Percentiles rank a stretch among this genome's conserved stretches.
Conservation (phyloP, 75 land plant species). For the Cryptomeria japonica region DNA sequence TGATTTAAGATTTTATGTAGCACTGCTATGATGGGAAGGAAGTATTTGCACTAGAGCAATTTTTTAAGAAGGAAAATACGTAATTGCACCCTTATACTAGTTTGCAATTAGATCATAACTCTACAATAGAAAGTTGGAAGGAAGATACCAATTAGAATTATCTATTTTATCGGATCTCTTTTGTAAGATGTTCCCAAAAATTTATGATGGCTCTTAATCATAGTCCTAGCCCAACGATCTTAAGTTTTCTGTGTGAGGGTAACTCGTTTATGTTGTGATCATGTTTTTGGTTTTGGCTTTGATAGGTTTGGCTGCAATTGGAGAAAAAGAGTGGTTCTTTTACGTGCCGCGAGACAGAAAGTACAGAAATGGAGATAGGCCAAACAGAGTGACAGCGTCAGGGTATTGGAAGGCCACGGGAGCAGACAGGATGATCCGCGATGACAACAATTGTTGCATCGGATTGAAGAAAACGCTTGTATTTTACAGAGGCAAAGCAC, state of each 20-base stretch:
- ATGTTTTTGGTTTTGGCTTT: neutral
- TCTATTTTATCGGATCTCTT: no score
- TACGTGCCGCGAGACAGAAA: conserved; percentile 73
- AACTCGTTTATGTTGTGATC: neutral
- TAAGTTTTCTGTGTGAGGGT: no score
- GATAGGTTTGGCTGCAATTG: conserved; percentile 57
- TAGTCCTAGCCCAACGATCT: conserved; percentile 6
- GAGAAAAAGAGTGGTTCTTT: conserved; percentile 84
- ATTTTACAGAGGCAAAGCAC: conserved; percentile 74
- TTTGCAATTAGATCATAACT: no score
- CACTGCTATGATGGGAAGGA: neutral
- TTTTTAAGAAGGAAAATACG: no score
- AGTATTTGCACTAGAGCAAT: no score
- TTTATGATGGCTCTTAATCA: no score
- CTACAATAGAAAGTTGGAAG: no score
- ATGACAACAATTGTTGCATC: conserved; percentile 36
- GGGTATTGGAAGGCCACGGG: conserved; percentile 90
- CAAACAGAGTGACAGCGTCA: conserved; percentile 70
- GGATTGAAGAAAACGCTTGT: conserved; percentile 83
- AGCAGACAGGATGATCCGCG: conserved; percentile 60
- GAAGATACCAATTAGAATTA: no score
- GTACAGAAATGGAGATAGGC: conserved; percentile 68
- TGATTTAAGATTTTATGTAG: neutral
- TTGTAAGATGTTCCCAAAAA: no score
- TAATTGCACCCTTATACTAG: no score